Evolutionary conservation across 768 basidiomycete genomes (phyloP), one percentile per base, ranked within the genome.

Genomic region (Phylloporus sp.): DNA sequence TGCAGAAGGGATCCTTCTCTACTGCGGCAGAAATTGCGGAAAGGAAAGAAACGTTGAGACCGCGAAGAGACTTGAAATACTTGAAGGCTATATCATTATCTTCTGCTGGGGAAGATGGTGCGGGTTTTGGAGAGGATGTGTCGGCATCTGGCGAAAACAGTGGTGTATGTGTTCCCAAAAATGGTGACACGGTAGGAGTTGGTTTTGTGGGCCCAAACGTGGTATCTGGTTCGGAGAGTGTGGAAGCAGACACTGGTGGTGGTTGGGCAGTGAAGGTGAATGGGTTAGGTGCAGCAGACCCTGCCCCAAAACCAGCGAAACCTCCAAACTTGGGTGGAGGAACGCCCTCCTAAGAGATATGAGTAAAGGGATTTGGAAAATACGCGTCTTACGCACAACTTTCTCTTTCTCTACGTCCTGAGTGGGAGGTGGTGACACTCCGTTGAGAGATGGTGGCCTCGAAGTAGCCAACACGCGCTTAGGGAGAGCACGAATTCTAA

Each of bases 61-160:
- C 88, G 31, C 88, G 82, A n/a, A 91, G 76, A 23, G 81, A 79
- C 35, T 72, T 79, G 70, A 81, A 88, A 62, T 84, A 88, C 47
- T 80, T 79, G 15, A 80, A 58, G 31, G 76, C 73, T 23, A 60
- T 54, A 15, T 59, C 58, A 28, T 70, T 62, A 56, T 67, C 54
- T 57, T 70, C 56, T 56, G 57, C 49, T 56, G 39, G 18, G 50
- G 54, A 27, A 46, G 64, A 47, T 6, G 60, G 43, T 40, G 59
- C 23, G 18, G 58, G 47, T 49, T 62, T 57, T 26, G 64, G 31
- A 39, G 50, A 44, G 29, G 42, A 34, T 10, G 43, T 26, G 36
- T 55, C 50, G 6, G 79, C 74, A 6, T 74, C 75, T 34, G 23
- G 27, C 15, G 48, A 36, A 9, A n/a, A 26, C n/a, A n/a, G n/a